phyloP scores from a whole-genome alignment of 495 filamentous ascomycete species.

The Penicillium egyptiacum region DNA sequence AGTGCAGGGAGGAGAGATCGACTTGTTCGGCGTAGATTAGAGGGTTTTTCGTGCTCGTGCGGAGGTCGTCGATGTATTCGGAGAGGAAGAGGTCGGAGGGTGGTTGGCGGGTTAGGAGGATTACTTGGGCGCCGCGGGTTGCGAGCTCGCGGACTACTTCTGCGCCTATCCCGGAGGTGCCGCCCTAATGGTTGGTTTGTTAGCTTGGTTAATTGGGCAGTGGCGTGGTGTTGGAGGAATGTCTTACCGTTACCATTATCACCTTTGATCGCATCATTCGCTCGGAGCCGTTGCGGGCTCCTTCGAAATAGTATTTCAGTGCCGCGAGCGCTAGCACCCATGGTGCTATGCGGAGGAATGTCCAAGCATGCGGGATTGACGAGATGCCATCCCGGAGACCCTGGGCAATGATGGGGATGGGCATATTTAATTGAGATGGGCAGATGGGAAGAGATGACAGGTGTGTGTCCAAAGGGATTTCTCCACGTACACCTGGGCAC shows the following conservation, averaged over 20 bases:
- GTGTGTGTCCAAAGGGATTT: conserved; percentile 21
- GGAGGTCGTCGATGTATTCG: conserved; percentile 89
- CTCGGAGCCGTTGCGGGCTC: conserved; percentile 73
- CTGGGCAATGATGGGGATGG: conserved; percentile 68
- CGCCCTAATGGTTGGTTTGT: conserved; percentile 56
- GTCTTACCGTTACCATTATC: conserved; percentile 78
- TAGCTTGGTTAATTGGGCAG: background rate
- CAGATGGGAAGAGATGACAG: conserved; percentile 15
- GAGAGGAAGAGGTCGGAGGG: conserved; percentile 82
- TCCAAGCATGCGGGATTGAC: conserved; percentile 64
- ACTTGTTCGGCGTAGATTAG: conserved; percentile 94
- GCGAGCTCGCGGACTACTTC: conserved; percentile 72
- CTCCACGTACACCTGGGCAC: conserved; percentile 14
- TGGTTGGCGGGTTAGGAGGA: conserved; percentile 82
- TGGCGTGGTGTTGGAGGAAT: background rate
- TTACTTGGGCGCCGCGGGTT: conserved; percentile 79
- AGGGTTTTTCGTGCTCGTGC: conserved; percentile 74
- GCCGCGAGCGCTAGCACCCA: conserved; percentile 60
- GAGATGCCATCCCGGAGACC: conserved; percentile 61
- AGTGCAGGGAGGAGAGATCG: conserved; percentile 82
- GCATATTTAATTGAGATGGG: conserved; percentile 56
- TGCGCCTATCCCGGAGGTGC: conserved; percentile 91
- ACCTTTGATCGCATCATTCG: conserved; percentile 90
- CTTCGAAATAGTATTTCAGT: conserved; percentile 76
- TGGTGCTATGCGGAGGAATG: conserved; percentile 57